Evolutionary conservation across 2,329 filamentous ascomycete genomes (phyloP), one percentile per base, ranked within the genome.

Genomic region (Akanthomyces dipterigenus): DNA sequence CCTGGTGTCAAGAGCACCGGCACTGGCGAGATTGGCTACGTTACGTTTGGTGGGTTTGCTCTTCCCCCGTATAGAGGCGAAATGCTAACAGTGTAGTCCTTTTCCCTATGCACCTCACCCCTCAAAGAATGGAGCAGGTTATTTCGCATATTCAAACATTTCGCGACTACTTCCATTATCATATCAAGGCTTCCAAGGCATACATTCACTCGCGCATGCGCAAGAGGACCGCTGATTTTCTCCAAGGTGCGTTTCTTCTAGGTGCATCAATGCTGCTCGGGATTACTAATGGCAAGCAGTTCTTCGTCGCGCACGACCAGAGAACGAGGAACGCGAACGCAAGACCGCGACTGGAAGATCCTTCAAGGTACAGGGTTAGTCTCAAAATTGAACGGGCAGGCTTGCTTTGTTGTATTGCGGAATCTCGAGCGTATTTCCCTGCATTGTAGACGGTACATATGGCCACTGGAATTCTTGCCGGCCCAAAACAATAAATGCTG

Each of bases 141-240:
- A 99, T 99, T 68, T 97, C 93, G 55, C 96, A 99, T 75, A 98
- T 99, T 70, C 96, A 99, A 78, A 99, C 95, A 16, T 99, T 99
- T 90, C 90, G 95, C 67, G 95, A 99, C 73, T 99, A 99, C 77
- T 99, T 99, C 82, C 95, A 99, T 77, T 99, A 99, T 76, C 95
- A 99, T 77, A 99, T 99, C 78, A 99, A 99, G 79, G 96, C 95
- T 34, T 97, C 93, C 65, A 99, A 99, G 82, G 95, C 96, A 58
- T 99, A 97, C 72, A 99, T 99, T 67, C 95, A 99, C 82, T 96
- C 93, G 38, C 87, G 96, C 71, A 99, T 99, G 95, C 88, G 95
- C 73, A 91, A 93, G 80, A 87, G 95, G 75, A 99, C 96, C 11
- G 95, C 95, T 55, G 96, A 99, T 75, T 99, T 99, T 80, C 86